Conservation (phyloP, 257 asterid genomes). For the Phtheirospermum japonicum region DNA sequence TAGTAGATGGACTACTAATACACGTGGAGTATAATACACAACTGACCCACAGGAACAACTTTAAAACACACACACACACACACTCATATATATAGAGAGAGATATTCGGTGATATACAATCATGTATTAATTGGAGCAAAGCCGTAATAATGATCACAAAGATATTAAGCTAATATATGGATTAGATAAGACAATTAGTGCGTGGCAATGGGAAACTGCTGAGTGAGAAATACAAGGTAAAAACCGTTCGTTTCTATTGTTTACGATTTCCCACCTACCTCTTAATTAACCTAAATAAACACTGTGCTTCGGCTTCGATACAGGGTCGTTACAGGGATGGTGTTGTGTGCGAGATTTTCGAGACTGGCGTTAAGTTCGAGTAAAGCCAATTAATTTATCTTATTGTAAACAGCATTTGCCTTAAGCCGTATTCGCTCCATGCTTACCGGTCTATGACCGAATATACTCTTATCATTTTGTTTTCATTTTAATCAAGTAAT, state of each 20-base stretch:
- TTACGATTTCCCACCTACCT: slow-evolving; percentile 4
- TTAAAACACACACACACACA: too few relatives aligned
- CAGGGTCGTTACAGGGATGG: slow-evolving; percentile 27
- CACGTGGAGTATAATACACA: neutral
- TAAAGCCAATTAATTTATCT: slow-evolving; percentile 22
- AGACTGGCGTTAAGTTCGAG: slow-evolving; percentile 33
- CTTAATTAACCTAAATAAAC: slow-evolving; percentile 9
- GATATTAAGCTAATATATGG: too few relatives aligned
- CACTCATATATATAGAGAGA: too few relatives aligned
- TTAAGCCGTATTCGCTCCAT: neutral
- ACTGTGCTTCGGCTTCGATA: slow-evolving; percentile 19
- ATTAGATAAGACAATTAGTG: neutral
- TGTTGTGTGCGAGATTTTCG: slow-evolving; percentile 36
- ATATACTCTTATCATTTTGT: slow-evolving; percentile 8
- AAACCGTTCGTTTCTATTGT: neutral
- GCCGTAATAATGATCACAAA: neutral
- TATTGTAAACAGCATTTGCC: slow-evolving; percentile 17
- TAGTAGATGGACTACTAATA: slow-evolving; percentile 1
- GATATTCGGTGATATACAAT: neutral
- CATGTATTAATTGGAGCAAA: neutral
- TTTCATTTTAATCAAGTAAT: neutral
- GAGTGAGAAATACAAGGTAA: slow-evolving; percentile 33
- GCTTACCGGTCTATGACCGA: too few relatives aligned
- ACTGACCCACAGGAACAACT: neutral
- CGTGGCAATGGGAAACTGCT: slow-evolving; percentile 30